A percentile compares a stretch with the other conserved stretches of the same genome.
Evolutionary conservation across 2,329 filamentous ascomycete genomes (phyloP).

Genomic region (Hymenoscyphus linearis): DNA sequence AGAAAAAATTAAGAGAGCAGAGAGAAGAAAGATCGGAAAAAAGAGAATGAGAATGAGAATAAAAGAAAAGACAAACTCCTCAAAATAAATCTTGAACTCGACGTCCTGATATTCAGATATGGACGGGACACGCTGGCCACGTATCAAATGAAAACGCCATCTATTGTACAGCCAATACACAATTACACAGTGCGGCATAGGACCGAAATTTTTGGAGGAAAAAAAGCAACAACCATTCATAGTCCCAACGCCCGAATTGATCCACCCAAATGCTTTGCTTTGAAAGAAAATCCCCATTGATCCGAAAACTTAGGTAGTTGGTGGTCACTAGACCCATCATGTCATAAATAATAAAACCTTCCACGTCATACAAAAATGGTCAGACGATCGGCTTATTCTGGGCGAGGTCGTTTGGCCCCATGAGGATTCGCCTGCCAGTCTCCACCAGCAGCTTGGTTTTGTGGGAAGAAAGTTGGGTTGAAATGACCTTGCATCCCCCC

Average conservation of each 20-base stretch:
- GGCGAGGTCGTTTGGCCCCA: slow-evolving; percentile 71
- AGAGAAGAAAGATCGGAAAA: neutral
- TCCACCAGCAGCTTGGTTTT: slow-evolving; percentile 37
- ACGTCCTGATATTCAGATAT: neutral
- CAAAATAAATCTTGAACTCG: no score
- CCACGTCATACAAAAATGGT: neutral
- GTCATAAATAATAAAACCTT: neutral
- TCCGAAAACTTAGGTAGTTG: neutral
- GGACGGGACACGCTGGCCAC: neutral
- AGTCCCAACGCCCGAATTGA: slow-evolving; percentile 4
- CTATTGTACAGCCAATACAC: slow-evolving; percentile 17
- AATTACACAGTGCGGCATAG: slow-evolving; percentile 1
- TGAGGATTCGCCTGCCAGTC: slow-evolving; percentile 72
- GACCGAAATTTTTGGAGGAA: neutral
- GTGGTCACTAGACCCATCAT: neutral
- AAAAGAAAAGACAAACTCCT: neutral
- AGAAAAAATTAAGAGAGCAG: neutral
- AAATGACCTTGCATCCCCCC: slow-evolving; percentile 66
- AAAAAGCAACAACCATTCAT: slow-evolving; percentile 4
- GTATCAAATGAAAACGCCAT: slow-evolving; percentile 11
- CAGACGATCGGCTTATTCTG: slow-evolving; percentile 42
- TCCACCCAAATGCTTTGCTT: neutral
- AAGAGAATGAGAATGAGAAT: neutral
- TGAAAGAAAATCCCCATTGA: neutral
- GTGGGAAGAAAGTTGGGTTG: slow-evolving; percentile 67